phyloP scores from a whole-genome alignment of 345 rosid species.

The Citrus australasica region DNA sequence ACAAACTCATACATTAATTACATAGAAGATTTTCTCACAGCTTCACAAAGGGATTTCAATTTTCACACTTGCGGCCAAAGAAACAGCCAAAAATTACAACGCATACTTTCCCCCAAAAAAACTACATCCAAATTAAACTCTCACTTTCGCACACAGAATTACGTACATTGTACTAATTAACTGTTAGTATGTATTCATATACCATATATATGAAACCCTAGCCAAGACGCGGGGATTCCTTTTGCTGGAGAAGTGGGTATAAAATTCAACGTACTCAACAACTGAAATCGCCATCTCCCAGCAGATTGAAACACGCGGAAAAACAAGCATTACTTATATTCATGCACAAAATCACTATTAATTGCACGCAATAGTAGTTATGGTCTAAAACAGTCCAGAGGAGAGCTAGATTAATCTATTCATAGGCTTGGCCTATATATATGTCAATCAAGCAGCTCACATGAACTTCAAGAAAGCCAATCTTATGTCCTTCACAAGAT shows the following conservation, averaged over 20 bases:
- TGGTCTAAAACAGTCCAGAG: not conserved
- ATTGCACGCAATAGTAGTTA: not conserved
- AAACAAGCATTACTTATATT: not conserved
- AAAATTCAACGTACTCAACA: not conserved
- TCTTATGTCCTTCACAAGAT: constrained; percentile 45
- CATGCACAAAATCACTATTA: no score
- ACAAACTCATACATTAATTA: not conserved
- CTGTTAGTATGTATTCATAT: no score
- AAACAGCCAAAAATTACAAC: not conserved
- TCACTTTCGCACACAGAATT: not conserved
- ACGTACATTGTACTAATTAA: no score
- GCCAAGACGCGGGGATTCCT: not conserved
- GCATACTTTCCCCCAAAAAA: not conserved
- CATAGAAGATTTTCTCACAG: not conserved
- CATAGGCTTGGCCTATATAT: not conserved
- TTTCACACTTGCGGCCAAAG: not conserved
- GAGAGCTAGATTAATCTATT: not conserved
- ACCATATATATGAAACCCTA: not conserved
- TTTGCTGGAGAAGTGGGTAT: not conserved
- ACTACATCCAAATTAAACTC: not conserved
- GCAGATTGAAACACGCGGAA: not conserved
- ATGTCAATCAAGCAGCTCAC: constrained; percentile 1
- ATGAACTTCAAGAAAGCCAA: constrained; percentile 25
- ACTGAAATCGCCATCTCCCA: not conserved
- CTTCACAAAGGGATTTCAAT: not conserved